Percentiles rank a stretch among this genome's conserved stretches.
Evolutionary conservation across 345 rosid species (phyloP).

Genomic region (Orychophragmus violaceus): DNA sequence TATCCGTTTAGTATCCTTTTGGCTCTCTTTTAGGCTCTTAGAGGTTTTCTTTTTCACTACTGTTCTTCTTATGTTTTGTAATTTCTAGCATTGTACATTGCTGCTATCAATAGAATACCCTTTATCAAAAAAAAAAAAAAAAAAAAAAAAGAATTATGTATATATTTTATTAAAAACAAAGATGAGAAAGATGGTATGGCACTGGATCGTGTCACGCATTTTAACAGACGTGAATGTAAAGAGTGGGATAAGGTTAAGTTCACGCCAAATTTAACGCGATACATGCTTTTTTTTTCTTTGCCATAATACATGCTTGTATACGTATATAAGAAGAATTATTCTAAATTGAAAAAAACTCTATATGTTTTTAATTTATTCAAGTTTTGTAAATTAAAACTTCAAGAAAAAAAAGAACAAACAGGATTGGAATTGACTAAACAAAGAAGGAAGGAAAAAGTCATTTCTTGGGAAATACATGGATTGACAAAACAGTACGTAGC

Average conservation of each 20-base stretch:
- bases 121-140: no score
- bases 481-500: constrained; percentile 14
- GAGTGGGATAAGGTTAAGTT: constrained; percentile 11
- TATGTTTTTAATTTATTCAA: not conserved
- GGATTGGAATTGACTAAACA: constrained; percentile 4
- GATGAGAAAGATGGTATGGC: constrained; percentile 2
- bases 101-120: no score
- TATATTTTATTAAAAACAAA: not conserved
- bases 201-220: constrained; percentile 26
- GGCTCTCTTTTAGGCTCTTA: no score
- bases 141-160: no score
- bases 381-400: not conserved
- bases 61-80: no score
- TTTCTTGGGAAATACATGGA: constrained; percentile 10
- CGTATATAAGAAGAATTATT: not conserved
- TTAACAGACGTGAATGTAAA: constrained; percentile 23
- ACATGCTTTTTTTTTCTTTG: constrained; percentile 6
- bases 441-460: constrained; percentile 5
- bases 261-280: constrained; percentile 16
- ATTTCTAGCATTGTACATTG: no score
- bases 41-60: no score
- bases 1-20: no score
- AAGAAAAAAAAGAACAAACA: constrained; percentile 4
- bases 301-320: not conserved
- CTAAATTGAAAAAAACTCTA: not conserved